A percentile compares a stretch with the other conserved stretches of the same genome.
phyloP scores from a whole-genome alignment of 768 basidiomycete genomes.

The Russula sp. region DNA sequence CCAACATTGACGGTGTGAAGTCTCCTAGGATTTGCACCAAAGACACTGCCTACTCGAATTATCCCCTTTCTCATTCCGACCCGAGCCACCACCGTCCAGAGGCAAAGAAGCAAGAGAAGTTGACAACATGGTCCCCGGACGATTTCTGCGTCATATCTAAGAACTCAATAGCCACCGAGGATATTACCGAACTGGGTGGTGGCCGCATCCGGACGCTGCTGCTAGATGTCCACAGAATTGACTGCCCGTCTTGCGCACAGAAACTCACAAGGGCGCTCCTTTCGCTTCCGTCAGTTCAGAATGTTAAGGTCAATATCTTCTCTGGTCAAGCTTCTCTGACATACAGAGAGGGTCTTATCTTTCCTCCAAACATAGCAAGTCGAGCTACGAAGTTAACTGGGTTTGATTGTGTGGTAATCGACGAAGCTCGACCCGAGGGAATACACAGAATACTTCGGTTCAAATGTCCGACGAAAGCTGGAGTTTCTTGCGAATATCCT shows the following conservation, averaged over 20 bases:
- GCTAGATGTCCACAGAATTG: constrained; percentile 15
- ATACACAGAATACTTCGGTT: constrained; percentile 10
- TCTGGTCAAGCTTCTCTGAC: constrained; percentile 14
- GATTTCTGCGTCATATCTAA: no score
- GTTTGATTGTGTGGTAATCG: not conserved
- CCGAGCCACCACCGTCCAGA: not conserved
- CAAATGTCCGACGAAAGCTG: not conserved
- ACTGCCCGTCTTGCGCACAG: constrained; percentile 15
- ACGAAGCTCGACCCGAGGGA: constrained; percentile 2
- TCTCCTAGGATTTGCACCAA: not conserved
- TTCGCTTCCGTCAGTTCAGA: constrained; percentile 14
- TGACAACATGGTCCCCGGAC: not conserved
- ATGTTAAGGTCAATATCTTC: constrained; percentile 16
- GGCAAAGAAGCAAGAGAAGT: not conserved
- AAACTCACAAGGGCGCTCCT: constrained; percentile 11
- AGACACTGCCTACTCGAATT: not conserved
- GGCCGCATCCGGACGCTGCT: not conserved
- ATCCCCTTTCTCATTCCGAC: not conserved
- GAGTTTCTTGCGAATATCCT: not conserved
- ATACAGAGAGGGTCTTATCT: constrained; percentile 13
- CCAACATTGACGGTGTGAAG: not conserved
- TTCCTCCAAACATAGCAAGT: constrained; percentile 8
- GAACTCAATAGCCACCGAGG: not conserved
- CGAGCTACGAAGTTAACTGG: constrained; percentile 13
- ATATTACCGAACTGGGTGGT: constrained; percentile 2